These are phyloP conservation scores for Crucihimalaya himalaica DNA, from an alignment of 345 rosid species.

Conservation along the genomic window DNA sequence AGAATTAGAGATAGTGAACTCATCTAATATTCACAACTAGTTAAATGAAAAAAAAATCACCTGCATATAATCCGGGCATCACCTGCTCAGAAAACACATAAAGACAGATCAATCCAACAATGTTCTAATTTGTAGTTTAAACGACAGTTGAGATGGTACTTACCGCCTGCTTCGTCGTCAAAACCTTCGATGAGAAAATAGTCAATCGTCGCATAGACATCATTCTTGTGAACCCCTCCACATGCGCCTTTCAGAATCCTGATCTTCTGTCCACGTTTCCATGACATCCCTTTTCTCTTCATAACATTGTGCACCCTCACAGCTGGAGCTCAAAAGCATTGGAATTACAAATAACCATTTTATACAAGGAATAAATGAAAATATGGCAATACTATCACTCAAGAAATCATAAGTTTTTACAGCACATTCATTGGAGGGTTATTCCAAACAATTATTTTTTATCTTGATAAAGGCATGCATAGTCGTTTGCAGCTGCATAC, in stretches of 20 bases:
- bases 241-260: constrained; percentile 67
- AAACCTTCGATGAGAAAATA: constrained; percentile 62
- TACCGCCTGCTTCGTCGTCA: constrained; percentile 68
- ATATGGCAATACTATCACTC: background rate
- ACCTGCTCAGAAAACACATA: constrained; percentile 44
- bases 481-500: constrained; percentile 1
- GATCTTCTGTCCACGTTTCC: constrained; percentile 61
- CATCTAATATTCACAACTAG: background rate
- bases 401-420: background rate
- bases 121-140: background rate
- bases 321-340: constrained; percentile 44
- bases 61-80: constrained; percentile 77
- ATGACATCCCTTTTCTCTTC: constrained; percentile 48
- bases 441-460: background rate
- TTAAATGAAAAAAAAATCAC: constrained; percentile 30
- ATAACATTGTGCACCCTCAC: constrained; percentile 56
- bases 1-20: background rate
- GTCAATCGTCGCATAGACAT: constrained; percentile 63
- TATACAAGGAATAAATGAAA: background rate
- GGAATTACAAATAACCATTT: constrained; percentile 3
- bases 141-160: background rate
- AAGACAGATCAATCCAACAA: constrained; percentile 4
- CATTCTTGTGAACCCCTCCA: constrained; percentile 45
- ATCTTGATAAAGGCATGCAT: background rate
- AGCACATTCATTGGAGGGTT: background rate